Conservation (phyloP, 208 protist species). For the Tritrichomonas musculus region DNA sequence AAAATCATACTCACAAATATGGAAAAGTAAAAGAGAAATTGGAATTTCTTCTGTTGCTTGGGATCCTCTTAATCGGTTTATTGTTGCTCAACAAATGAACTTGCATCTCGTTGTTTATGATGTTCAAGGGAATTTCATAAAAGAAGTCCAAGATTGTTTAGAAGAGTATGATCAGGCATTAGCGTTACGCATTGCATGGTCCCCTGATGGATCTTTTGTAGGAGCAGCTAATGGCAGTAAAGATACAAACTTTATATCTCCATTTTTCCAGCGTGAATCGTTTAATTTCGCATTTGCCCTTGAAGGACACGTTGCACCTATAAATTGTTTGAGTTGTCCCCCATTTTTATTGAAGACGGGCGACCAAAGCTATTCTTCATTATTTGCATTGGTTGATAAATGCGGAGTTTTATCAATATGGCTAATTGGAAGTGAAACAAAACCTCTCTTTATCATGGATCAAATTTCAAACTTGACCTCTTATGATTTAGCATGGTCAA, state of each 20-base stretch:
- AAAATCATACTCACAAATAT: neutral
- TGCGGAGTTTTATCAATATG: neutral
- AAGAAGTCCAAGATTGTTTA: neutral
- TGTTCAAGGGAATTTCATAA: neutral
- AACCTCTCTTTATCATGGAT: neutral
- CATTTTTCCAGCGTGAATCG: neutral
- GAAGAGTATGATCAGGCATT: neutral
- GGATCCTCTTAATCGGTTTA: neutral
- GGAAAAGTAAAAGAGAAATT: neutral
- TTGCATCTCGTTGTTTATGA: neutral
- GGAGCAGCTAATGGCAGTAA: neutral
- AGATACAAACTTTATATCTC: neutral
- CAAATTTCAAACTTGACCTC: neutral
- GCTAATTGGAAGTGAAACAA: neutral
- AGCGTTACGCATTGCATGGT: neutral
- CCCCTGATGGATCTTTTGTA: neutral
- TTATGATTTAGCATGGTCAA: neutral
- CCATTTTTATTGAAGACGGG: neutral
- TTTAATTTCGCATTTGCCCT: neutral
- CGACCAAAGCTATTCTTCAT: neutral
- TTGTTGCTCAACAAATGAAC: neutral
- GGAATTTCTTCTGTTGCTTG: neutral
- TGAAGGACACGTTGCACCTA: neutral
- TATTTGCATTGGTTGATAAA: neutral
- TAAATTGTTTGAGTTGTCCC: neutral